Base-by-base conservation (phyloP, 1,139 yeast species). In the Torulaspora globosa region DNA sequence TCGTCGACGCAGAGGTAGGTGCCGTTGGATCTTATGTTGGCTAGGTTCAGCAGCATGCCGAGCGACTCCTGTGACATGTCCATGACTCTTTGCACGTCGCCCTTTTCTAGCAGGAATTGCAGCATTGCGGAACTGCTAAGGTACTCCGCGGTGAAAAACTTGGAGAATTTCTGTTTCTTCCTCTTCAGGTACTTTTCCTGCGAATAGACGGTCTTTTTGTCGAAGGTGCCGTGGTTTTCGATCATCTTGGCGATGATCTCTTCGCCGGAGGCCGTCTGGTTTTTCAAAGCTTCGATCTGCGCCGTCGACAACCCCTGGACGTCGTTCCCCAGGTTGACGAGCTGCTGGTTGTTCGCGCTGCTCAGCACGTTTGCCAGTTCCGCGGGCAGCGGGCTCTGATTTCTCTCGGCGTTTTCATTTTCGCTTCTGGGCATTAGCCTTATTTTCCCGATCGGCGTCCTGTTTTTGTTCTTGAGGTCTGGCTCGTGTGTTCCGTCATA, bases 171-270 rank as follows among this genome's bases (percentile, higher is more conserved):
- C 63, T 84, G 90, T 66, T 88, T 95, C 68, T 92, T 92, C 57
- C 98, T 79, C 57, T 84, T 84, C 56, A 90, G 70, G 64, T 92
- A 92, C 68, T 92, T 92, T 57, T 87, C 96, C 64, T 92, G 96
- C 3, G 97, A 87, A 60, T 78, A 88, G 21, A 82, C 72, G 3
- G 98, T 92, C 68, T 92, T 92, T 63, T 87, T 84, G 57, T 86
- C 89, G 62, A 92, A 92, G 10, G 88, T 86, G 36, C 75, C 84
- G 68, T 94, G 97, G 12, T 90, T 81, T 47, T 82, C 82, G 54
- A 88, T 81, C 68, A 92, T 84, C 58, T 78, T 79, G 52, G 85
- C 84, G 47, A 92, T 89, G 54, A 94, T 83, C 44, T 79, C 81
- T 57, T 84, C 84, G n/a, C 96, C 95, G 23, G 83, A 74, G 7